Evolutionary conservation across 495 filamentous ascomycete genomes (phyloP).

Genomic region (Tuber borchii): DNA sequence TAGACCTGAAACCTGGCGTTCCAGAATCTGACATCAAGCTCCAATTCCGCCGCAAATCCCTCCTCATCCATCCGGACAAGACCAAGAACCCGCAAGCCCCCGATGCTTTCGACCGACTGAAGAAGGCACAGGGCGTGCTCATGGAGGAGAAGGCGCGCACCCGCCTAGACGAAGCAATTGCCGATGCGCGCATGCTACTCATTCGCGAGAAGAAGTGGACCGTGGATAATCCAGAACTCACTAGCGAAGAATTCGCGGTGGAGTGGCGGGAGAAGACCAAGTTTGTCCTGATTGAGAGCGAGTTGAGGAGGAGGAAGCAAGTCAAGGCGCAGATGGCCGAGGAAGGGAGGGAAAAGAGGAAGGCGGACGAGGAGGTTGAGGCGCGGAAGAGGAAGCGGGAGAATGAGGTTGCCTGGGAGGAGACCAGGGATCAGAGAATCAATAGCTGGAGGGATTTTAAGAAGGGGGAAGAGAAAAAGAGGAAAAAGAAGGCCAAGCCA

Average conservation of each 20-base stretch:
- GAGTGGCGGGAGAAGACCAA: slow-evolving; percentile 91
- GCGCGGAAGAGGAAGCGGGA: slow-evolving; percentile 87
- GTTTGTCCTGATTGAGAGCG: slow-evolving; percentile 85
- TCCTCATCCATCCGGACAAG: slow-evolving; percentile 98
- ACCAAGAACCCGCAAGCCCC: slow-evolving; percentile 85
- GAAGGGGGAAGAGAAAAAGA: slow-evolving; percentile 66
- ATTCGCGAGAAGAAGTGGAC: slow-evolving; percentile 93
- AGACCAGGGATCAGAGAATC: slow-evolving; percentile 82
- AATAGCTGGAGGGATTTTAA: slow-evolving; percentile 91
- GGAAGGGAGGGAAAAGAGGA: slow-evolving; percentile 84
- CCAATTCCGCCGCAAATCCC: slow-evolving; percentile 88
- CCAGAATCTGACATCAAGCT: slow-evolving; percentile 94
- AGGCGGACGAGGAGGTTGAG: slow-evolving; percentile 79
- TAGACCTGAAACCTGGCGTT: slow-evolving; percentile 91
- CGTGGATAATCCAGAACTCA: slow-evolving; percentile 76
- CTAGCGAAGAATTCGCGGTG: slow-evolving; percentile 68
- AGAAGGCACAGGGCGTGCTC: slow-evolving; percentile 83
- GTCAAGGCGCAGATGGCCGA: slow-evolving; percentile 92
- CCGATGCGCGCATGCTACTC: slow-evolving; percentile 86
- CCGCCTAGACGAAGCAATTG: slow-evolving; percentile 86
- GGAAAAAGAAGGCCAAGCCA: slow-evolving; percentile 78
- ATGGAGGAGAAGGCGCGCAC: slow-evolving; percentile 88
- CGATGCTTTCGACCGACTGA: slow-evolving; percentile 93
- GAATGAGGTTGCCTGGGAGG: slow-evolving; percentile 88
- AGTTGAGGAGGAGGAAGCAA: slow-evolving; percentile 74